Conservation (phyloP, 805 yeast genomes). For the Kluyveromyces wickerhamii region DNA sequence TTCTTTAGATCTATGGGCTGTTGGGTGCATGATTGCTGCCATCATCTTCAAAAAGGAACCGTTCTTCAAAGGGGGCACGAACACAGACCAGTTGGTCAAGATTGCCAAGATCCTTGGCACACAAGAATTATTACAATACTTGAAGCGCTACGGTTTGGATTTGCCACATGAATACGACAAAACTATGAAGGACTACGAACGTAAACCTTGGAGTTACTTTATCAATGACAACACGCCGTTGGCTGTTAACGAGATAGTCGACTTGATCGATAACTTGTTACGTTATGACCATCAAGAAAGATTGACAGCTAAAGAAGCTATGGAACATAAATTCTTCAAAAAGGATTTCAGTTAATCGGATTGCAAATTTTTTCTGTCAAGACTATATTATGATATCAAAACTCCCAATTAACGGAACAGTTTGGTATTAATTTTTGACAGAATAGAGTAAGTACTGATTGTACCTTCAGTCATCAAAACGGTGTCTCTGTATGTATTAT, state of each 20-base stretch:
- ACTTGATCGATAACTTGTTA: constrained; percentile 63
- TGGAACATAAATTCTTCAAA: constrained; percentile 66
- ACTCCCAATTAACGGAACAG: no score
- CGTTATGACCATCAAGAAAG: constrained; percentile 84
- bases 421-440: no score
- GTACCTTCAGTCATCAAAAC: no score
- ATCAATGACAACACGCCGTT: constrained; percentile 46
- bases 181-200: constrained; percentile 53
- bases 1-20: constrained; percentile 84
- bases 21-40: constrained; percentile 86
- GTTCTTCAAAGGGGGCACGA: constrained; percentile 84
- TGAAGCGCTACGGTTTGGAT: constrained; percentile 58
- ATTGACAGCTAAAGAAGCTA: constrained; percentile 81
- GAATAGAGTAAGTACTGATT: no score
- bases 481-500: no score
- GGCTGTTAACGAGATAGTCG: constrained; percentile 50
- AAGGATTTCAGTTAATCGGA: constrained; percentile 14
- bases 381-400: no score
- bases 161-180: constrained; percentile 76
- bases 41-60: constrained; percentile 87
- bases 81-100: constrained; percentile 85
- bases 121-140: constrained; percentile 58
- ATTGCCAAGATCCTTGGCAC: constrained; percentile 86
- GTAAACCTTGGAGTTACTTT: constrained; percentile 61
- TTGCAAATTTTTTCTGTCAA: no score